Evolutionary conservation across 257 asterid genomes (phyloP).

Genomic region (Scutellaria galericulata): DNA sequence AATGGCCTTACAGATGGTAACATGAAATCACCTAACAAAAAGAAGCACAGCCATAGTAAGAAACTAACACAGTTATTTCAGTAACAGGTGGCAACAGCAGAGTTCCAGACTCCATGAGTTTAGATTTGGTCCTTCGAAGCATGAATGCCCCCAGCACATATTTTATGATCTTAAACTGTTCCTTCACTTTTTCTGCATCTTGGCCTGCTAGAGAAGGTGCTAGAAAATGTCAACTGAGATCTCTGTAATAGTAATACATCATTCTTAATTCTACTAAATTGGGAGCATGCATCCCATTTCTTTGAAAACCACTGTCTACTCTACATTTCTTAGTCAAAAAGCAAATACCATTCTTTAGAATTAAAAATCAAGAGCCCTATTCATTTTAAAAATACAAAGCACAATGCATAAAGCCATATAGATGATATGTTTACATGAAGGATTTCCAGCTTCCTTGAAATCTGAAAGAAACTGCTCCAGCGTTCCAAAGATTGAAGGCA

Average conservation of each 20-base stretch:
- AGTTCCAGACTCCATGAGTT: slow-evolving; percentile 76
- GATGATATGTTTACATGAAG: slow-evolving; percentile 57
- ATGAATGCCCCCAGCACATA: slow-evolving; percentile 83
- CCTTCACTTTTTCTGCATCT: slow-evolving; percentile 59
- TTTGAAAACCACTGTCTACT: slow-evolving; percentile 2
- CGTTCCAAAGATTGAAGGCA: slow-evolving; percentile 82
- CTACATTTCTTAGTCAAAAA: background rate
- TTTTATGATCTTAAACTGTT: slow-evolving; percentile 67
- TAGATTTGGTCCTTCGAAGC: slow-evolving; percentile 94
- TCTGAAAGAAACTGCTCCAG: slow-evolving; percentile 72
- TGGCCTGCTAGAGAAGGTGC: slow-evolving; percentile 51
- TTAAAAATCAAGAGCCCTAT: background rate
- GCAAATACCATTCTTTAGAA: background rate
- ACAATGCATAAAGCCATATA: slow-evolving; percentile 11
- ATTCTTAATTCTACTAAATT: slow-evolving; percentile 12
- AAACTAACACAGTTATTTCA: slow-evolving; percentile 87
- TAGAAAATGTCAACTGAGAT: slow-evolving; percentile 25
- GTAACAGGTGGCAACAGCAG: slow-evolving; percentile 86
- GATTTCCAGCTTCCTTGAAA: slow-evolving; percentile 92
- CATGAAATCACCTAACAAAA: slow-evolving; percentile 12
- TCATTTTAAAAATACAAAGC: slow-evolving; percentile 17
- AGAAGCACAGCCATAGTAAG: slow-evolving; percentile 27
- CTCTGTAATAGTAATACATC: slow-evolving; percentile 16
- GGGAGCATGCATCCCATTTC: slow-evolving; percentile 20
- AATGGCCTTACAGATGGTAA: slow-evolving; percentile 27